Base-by-base conservation (phyloP, 345 rosid species). In the Rhizophora mangle region DNA sequence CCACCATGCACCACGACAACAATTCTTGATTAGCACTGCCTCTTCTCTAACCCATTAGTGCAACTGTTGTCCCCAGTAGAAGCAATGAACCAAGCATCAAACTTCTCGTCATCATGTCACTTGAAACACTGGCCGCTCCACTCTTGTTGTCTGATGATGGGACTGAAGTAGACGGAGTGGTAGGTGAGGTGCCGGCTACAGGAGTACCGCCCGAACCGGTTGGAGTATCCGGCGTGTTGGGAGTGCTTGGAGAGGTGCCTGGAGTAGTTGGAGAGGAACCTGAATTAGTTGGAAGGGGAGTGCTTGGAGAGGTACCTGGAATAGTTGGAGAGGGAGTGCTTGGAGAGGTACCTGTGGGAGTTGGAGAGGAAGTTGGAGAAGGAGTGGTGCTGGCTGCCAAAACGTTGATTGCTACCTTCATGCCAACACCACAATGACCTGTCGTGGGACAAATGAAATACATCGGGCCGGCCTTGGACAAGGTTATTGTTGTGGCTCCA, bases 1-100 rank as follows among this genome's bases (percentile, higher is more conserved):
- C 10, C n/a, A 53, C 10, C 57, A 16, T 54, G 11, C 56, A 32
- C 1, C 62, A 24, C 16, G 63, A 0, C 21, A 56, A 1, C 15
- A 63, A 39, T 21, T 24, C 27, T 21, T 51, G n/a, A 54, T 67
- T 4, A 69, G 92, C 92, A 85, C 89, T 81, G 88, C 84, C 88
- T 85, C 92, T 79, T 32, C 76, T 82, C 89, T 85, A 81, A 82
- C 78, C 70, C 78, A 64, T 52, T 24, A 56, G 31, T 22, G 66
- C 78, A 53, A 72, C 19, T 16, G 65, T 11, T 3, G 76, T 51
- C 51, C 79, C 83, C 8, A 72, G 65, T 18, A 64, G 69, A 10
- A 73, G 58, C 19, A 73, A 71, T 21, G 63, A 39, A 7, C 74
- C 85, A 13, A 72, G 22, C 61, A 78, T 27, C 72, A 67, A 32